Conservation (phyloP, 2,329 filamentous ascomycete species). For the Corinectria fuckeliana region DNA sequence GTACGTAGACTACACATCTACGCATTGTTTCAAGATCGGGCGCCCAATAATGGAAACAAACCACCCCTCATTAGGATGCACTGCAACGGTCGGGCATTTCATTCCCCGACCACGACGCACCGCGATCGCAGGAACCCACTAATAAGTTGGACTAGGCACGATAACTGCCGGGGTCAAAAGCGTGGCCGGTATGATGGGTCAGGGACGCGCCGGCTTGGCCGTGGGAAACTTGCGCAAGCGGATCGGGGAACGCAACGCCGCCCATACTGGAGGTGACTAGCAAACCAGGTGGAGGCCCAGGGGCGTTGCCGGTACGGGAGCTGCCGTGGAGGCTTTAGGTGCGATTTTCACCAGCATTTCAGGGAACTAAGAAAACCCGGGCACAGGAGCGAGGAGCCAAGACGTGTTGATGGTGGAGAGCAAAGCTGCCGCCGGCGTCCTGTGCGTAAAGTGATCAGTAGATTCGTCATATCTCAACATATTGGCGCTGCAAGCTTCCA, state of each 20-base stretch:
- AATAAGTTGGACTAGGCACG: neutral
- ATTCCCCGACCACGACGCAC: neutral
- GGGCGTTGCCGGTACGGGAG: constrained; percentile 5
- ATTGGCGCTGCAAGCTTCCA: constrained; percentile 13
- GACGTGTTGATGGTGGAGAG: constrained; percentile 20
- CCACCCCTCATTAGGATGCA: neutral
- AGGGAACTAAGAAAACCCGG: neutral
- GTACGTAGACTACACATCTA: too few relatives aligned
- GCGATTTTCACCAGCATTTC: neutral
- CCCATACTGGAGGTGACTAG: constrained; percentile 1
- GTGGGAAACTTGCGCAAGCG: neutral
- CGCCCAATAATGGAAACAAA: neutral
- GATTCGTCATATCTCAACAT: constrained; percentile 31
- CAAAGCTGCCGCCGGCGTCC: constrained; percentile 29
- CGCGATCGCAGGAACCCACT: neutral
- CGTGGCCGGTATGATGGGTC: neutral
- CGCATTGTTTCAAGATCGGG: too few relatives aligned
- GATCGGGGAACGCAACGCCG: neutral
- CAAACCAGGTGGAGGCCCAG: neutral
- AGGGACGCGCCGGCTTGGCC: neutral
- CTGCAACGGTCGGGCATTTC: constrained; percentile 1
- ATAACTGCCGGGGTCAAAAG: neutral
- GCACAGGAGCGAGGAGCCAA: constrained; percentile 13
- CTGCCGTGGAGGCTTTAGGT: constrained; percentile 6
- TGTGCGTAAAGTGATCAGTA: neutral